Percentiles rank a stretch among this genome's conserved stretches.
These are phyloP conservation scores for Fusarium tricinctum DNA, from an alignment of 2,329 filamentous ascomycete species.

Conservation along the genomic window DNA sequence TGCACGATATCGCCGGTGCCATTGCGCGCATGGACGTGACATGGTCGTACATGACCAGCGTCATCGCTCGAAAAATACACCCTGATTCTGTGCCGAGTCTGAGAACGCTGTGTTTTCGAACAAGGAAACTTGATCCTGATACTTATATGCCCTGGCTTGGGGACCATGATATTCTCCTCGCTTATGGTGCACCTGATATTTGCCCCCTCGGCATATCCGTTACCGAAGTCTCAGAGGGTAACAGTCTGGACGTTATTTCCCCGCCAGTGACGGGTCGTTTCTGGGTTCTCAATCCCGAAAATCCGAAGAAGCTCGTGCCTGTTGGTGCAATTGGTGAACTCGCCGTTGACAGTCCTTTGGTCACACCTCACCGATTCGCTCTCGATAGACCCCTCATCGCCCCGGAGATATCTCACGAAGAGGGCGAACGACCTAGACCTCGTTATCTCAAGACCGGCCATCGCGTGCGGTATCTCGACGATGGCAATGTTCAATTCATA, in stretches of 20 bases:
- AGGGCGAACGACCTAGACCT: conserved; percentile 38
- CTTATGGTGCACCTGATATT: conserved; percentile 66
- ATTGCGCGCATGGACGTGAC: conserved; percentile 66
- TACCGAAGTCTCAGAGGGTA: conserved; percentile 57
- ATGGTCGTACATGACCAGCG: conserved; percentile 70
- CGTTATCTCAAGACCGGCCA: conserved; percentile 66
- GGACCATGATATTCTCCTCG: conserved; percentile 62
- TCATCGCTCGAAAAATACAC: conserved; percentile 65
- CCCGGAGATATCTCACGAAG: conserved; percentile 7
- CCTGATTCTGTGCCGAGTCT: conserved; percentile 56
- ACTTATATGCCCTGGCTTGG: conserved; percentile 63
- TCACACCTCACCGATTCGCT: conserved; percentile 55
- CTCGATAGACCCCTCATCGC: conserved; percentile 50
- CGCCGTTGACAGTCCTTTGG: conserved; percentile 66
- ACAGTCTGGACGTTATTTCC: conserved; percentile 60
- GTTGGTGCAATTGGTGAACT: conserved; percentile 70
- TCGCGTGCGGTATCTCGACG: conserved; percentile 63
- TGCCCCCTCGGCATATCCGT: conserved; percentile 67
- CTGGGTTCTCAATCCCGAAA: conserved; percentile 67
- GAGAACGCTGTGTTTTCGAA: conserved; percentile 62
- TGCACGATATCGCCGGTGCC: conserved; percentile 64
- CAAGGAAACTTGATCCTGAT: conserved; percentile 64
- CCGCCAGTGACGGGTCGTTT: conserved; percentile 64
- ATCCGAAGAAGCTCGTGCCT: conserved; percentile 65
- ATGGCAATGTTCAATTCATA: conserved; percentile 64